A percentile compares a stretch with the other conserved stretches of the same genome.
Conservation (phyloP, 306 rosid species). For the Potentilla sterilis region DNA sequence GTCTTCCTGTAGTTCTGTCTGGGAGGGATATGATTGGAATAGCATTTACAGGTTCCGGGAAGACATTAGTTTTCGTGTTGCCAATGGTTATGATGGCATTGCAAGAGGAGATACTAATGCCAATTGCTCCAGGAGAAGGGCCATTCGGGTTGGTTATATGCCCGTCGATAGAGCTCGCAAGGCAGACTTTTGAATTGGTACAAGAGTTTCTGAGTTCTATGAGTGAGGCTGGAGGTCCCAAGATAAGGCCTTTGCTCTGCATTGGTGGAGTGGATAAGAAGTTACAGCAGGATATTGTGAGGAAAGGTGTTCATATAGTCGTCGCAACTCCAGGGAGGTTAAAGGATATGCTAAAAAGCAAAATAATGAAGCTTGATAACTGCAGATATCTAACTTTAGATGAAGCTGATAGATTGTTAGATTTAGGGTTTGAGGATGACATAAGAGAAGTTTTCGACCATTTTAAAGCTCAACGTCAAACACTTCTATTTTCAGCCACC, state of each 20-base stretch:
- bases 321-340: constrained; percentile 96
- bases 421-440: constrained; percentile 89
- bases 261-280: constrained; percentile 95
- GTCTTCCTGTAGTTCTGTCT: constrained; percentile 79
- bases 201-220: constrained; percentile 66
- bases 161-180: constrained; percentile 89
- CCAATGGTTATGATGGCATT: constrained; percentile 90
- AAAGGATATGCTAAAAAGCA: constrained; percentile 93
- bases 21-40: constrained; percentile 98
- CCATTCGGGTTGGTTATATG: constrained; percentile 82
- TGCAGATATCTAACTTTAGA: constrained; percentile 74
- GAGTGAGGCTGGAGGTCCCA: constrained; percentile 88
- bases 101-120: constrained; percentile 96
- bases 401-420: constrained; percentile 92
- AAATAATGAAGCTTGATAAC: constrained; percentile 79
- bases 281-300: constrained; percentile 73
- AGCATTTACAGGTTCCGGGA: constrained; percentile 90
- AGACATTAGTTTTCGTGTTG: constrained; percentile 83
- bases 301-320: constrained; percentile 91
- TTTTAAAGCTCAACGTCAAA: constrained; percentile 87
- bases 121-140: constrained; percentile 85
- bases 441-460: constrained; percentile 88
- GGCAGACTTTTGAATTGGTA: constrained; percentile 88
- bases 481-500: constrained; percentile 87
- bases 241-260: constrained; percentile 82